Conservation (phyloP, 345 rosid species). For the Chamaenerion angustifolium region DNA sequence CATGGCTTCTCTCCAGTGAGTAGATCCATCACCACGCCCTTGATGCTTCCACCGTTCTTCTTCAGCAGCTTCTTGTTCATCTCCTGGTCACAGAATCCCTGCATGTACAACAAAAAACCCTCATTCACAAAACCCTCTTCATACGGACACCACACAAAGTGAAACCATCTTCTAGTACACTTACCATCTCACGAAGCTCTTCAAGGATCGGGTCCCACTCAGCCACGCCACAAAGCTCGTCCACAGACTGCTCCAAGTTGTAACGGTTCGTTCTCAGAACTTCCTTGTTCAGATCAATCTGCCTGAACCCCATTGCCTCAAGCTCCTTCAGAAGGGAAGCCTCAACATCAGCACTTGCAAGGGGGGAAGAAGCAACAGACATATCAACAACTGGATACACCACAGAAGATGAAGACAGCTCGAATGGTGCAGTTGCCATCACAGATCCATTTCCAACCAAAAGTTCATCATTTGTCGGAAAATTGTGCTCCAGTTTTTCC, state of each 20-base stretch:
- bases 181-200: slow-evolving; percentile 86
- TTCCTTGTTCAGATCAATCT: slow-evolving; percentile 78
- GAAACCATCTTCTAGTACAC: not conserved
- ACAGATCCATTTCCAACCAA: slow-evolving; percentile 17
- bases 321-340: slow-evolving; percentile 58
- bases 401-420: slow-evolving; percentile 14
- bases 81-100: slow-evolving; percentile 75
- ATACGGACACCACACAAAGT: too few relatives aligned
- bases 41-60: slow-evolving; percentile 96
- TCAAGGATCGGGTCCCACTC: slow-evolving; percentile 87
- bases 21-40: slow-evolving; percentile 80
- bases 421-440: slow-evolving; percentile 8
- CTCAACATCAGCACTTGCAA: slow-evolving; percentile 1
- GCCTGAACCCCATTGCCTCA: slow-evolving; percentile 90
- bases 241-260: slow-evolving; percentile 62
- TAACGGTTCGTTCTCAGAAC: slow-evolving; percentile 58
- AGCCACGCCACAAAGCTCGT: slow-evolving; percentile 58
- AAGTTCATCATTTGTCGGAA: slow-evolving; percentile 23
- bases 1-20: slow-evolving; percentile 53
- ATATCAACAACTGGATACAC: slow-evolving; percentile 39
- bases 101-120: slow-evolving; percentile 6
- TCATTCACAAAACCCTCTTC: too few relatives aligned
- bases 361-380: not conserved
- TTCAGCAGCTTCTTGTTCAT: slow-evolving; percentile 71
- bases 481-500: slow-evolving; percentile 26